Evolutionary conservation across 2,329 filamentous ascomycete genomes (phyloP), one percentile per base, ranked within the genome.

Genomic region (Ascochyta lentis): DNA sequence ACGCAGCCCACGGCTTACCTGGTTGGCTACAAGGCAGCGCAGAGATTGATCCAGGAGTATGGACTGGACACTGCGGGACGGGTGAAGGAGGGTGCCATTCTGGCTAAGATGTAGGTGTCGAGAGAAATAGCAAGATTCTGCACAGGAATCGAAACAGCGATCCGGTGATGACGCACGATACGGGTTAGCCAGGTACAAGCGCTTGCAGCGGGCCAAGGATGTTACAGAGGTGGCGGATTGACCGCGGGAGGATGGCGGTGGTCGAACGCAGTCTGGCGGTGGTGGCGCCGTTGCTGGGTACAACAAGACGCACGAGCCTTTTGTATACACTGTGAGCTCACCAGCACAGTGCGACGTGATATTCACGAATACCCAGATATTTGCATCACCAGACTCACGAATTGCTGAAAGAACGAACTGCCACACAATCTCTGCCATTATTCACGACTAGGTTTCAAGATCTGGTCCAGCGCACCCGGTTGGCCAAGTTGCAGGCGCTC

Each of bases 1-100:
- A 72, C 71, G 10, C 69, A 74, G 60, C 39, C 68, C 3, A 74
- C 69, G 24, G 72, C 72, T 9, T 76, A 75, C 62, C 46, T 75
- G 29, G 56, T 75, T 15, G 71, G 70, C 12, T 65, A 74, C 59
- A 69, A 69, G 55, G 70, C 70, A 13, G 67, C 69, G n/a, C 71
- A 74, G 42, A 71, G 61, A 59, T 45, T 75, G 43, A 64, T 71
- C 26, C 56, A 44, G 27, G 70, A 75, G 53, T 73, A 74, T 46
- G 43, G 57, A 22, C 50, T 75, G 35, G 54, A 7, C 4, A 37
- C 46, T 37, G 52, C 42, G 12, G 29, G 31, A 4, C 41, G 29
- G 27, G 29, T 31, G 16, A 55, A 55, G 27, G 41, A 46, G 9
- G 24, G 47, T 29, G 31, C 23, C 3, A 42, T 56, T 15, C n/a